phyloP scores from a whole-genome alignment of 73 alveolate genomes.

The Blepharisma japonicum region DNA sequence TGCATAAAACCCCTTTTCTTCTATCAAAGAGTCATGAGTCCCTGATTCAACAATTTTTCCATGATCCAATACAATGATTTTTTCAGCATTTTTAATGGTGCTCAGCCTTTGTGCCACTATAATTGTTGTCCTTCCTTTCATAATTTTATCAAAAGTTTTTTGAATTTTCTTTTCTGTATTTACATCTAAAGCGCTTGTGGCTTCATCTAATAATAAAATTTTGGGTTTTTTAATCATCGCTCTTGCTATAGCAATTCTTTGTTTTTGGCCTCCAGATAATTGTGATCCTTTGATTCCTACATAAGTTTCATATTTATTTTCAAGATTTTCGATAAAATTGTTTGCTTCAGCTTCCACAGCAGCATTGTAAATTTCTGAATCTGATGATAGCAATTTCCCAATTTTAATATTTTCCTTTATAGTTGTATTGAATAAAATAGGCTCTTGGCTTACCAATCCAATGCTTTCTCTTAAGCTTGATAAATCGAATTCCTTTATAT shows the following conservation, averaged over 20 bases:
- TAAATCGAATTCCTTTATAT: conserved; percentile 74
- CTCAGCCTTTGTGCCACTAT: conserved; percentile 75
- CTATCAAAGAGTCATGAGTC: conserved; percentile 57
- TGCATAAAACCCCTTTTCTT: conserved; percentile 55
- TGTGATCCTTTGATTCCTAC: conserved; percentile 65
- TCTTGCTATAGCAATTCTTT: conserved; percentile 85
- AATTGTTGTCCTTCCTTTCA: conserved; percentile 57
- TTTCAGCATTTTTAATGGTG: conserved; percentile 68
- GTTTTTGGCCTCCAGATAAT: conserved; percentile 81
- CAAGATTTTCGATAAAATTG: conserved; percentile 50
- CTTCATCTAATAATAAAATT: conserved; percentile 62
- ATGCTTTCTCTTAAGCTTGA: conserved; percentile 70
- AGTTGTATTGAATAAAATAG: conserved; percentile 76
- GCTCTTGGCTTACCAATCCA: conserved; percentile 96
- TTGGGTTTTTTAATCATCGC: conserved; percentile 64
- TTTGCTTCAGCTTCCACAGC: conserved; percentile 56
- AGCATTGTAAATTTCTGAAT: conserved; percentile 58
- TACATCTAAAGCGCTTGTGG: conserved; percentile 71
- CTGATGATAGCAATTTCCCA: conserved; percentile 61
- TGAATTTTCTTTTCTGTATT: conserved; percentile 52
- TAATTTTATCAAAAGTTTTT: conserved; percentile 45
- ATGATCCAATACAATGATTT: conserved; percentile 61
- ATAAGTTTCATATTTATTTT: conserved; percentile 31
- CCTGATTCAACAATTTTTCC: conserved; percentile 69
- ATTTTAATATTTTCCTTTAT: conserved; percentile 82